Evolutionary conservation across 2,329 filamentous ascomycete genomes (phyloP), one percentile per base, ranked within the genome.

Genomic region (Alternaria arborescens): DNA sequence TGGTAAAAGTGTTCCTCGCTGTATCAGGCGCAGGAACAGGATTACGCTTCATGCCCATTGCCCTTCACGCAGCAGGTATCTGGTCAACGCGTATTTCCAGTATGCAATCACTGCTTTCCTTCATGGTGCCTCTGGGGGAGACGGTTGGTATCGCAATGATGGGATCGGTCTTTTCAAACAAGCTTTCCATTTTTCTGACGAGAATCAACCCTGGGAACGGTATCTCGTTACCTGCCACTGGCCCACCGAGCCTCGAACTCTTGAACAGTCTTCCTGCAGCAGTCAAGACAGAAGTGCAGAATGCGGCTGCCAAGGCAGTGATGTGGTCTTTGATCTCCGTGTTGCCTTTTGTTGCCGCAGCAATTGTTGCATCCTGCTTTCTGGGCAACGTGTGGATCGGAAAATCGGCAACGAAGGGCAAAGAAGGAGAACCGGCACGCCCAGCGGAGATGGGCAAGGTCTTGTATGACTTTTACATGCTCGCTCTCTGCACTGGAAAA

Each of bases 151-250:
- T 91, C 46, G 89, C 88, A 0, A 83, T 91, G 68, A 91, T 91
- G 89, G 84, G 87, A 14, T 83, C 85, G 8, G 88, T 91, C 1
- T 91, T 91, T 74, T 89, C 90, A 70, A 91, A 91, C 54, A 82
- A 84, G 54, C 69, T 74, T 12, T 52, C 62, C 7, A 62, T 52
- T 66, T 81, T 68, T 55, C 72, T 65, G 5, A 55, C 40, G 51
- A 64, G 46, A 58, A 67, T 79, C n/a, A 40, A 55, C 6, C 52
- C 60, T 2, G 44, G 74, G 5, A 70, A 68, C 20, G 74, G 74
- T 5, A 41, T 54, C 0, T 61, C 52, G n/a, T 55, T 77, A 71
- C 60, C 55, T 30, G 44, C 55, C 64, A 57, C 61, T 58, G 50
- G 55, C 40, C 43, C 72, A 52, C 36, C 69, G 50, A 71, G 78